A percentile compares a stretch with the other conserved stretches of the same genome.
phyloP scores from a whole-genome alignment of 768 basidiomycete genomes.

The Tricholoma sp. region DNA sequence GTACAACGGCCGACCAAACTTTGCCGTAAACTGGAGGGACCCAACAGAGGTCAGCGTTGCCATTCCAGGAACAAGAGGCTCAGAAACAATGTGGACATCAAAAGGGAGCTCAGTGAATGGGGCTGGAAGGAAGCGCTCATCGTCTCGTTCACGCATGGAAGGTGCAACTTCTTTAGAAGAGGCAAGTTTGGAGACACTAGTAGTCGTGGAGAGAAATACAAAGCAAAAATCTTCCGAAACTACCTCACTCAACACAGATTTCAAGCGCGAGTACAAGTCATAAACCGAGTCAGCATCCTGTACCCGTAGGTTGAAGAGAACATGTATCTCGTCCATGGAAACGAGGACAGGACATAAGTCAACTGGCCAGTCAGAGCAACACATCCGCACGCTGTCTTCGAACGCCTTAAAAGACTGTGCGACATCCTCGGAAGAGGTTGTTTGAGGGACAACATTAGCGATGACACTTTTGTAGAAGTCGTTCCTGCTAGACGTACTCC shows the following conservation, averaged over 20 bases:
- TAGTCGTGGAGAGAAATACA: background rate
- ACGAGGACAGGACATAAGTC: background rate
- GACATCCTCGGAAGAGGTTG: background rate
- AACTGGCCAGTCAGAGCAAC: no score
- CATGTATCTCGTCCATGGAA: background rate
- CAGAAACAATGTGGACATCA: background rate
- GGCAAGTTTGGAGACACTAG: background rate
- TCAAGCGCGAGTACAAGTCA: background rate
- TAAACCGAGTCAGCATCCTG: background rate
- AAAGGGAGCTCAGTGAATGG: background rate
- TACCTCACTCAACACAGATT: background rate
- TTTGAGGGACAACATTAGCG: background rate
- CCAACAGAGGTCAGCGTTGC: no score
- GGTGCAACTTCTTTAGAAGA: background rate
- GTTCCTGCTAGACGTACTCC: background rate
- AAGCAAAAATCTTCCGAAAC: background rate
- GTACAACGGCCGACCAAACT: no score
- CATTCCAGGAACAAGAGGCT: background rate
- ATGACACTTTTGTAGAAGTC: background rate
- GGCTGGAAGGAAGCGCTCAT: background rate
- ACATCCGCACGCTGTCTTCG: background rate
- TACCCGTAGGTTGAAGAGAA: background rate
- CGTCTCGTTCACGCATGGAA: background rate
- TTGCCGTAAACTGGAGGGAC: no score
- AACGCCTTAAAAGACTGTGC: background rate